Base-by-base conservation (phyloP, 2,329 filamentous ascomycete species). In the Fusarium pseudograminearum region DNA sequence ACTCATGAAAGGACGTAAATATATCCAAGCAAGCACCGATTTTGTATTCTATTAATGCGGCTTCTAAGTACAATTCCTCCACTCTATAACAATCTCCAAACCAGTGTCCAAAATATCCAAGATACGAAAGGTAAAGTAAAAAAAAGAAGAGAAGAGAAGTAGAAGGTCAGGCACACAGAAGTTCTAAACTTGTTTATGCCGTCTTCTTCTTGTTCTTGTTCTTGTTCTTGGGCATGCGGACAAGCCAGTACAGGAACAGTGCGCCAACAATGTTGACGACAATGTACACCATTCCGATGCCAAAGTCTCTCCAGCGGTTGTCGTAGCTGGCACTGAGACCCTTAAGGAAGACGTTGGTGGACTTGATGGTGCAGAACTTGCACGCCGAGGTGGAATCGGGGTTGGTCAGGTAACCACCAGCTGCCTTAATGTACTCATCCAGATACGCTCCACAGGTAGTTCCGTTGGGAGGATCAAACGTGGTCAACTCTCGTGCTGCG, bases 401-500 rank as follows among this genome's bases (percentile, higher is more conserved):
- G 68, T 91, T 89, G 26, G 83, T 67, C 11, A 86, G 77, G 63
- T 82, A 83, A 3, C 89, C 89, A 1, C 86, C 86, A 3, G 52
- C 46, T 0, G 78, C 48, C 0, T 70, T 46, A 5, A 87, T 81
- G 71, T 85, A 89, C 1, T 72, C 38, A 1, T 70, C 52, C 71
- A 91, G 76, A 74, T 91, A 93, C 12, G 84, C 68, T 1, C 71
- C 78, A 72, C 90, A 93, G 0, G 83, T 90, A 65, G 82, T 76
- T 8, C 79, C 78, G 2, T 72, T 56, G 0, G 86, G 84, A 0
- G 92, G 88, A 34, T 88, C 80, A 76, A 96, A 89, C 8, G 80
- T 76, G n/a, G 91, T 81, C 60, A 86, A 83, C 77, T 96, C 93
- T 73, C 90, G 91, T 7, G 72, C 46, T 2, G 89, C 85, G 76